phyloP scores from a whole-genome alignment of 2,329 filamentous ascomycete genomes.

The Apiospora rasikravindrae region DNA sequence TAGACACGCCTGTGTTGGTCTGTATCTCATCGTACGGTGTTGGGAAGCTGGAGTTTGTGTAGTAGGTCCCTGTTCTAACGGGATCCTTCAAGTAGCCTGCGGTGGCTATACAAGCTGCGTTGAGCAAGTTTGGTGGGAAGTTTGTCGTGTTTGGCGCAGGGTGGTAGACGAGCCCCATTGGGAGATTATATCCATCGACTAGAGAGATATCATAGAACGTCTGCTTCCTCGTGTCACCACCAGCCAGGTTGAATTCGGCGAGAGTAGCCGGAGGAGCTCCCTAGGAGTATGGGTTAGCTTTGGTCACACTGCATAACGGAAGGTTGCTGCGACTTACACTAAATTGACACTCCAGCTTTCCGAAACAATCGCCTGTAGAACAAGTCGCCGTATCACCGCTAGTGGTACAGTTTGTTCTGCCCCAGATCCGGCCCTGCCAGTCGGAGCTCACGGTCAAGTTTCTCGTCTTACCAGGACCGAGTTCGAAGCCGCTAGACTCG shows the following conservation, averaged over 20 bases:
- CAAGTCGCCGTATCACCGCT: conserved; percentile 71
- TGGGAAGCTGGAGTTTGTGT: conserved; percentile 69
- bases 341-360: conserved; percentile 70
- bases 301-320: background rate
- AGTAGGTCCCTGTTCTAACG: conserved; percentile 59
- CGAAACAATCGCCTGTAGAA: conserved; percentile 77
- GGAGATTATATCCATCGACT: conserved; percentile 84
- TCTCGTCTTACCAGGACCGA: conserved; percentile 61
- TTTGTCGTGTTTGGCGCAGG: conserved; percentile 66
- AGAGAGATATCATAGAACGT: conserved; percentile 86
- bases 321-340: conserved; percentile 57
- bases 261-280: conserved; percentile 77
- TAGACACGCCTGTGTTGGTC: conserved; percentile 60
- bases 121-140: conserved; percentile 78
- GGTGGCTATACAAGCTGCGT: conserved; percentile 77
- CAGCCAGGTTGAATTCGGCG: conserved; percentile 79
- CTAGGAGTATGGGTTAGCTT: conserved; percentile 43
- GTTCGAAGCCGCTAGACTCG: conserved; percentile 69
- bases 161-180: conserved; percentile 67
- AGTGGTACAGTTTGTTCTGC: conserved; percentile 82
- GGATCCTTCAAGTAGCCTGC: conserved; percentile 62
- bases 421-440: conserved; percentile 86
- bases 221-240: conserved; percentile 63
- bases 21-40: conserved; percentile 69
- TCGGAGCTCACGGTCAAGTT: conserved; percentile 70